Evolutionary conservation across 768 basidiomycete species (phyloP).

Genomic region (Leccinum obscurum): DNA sequence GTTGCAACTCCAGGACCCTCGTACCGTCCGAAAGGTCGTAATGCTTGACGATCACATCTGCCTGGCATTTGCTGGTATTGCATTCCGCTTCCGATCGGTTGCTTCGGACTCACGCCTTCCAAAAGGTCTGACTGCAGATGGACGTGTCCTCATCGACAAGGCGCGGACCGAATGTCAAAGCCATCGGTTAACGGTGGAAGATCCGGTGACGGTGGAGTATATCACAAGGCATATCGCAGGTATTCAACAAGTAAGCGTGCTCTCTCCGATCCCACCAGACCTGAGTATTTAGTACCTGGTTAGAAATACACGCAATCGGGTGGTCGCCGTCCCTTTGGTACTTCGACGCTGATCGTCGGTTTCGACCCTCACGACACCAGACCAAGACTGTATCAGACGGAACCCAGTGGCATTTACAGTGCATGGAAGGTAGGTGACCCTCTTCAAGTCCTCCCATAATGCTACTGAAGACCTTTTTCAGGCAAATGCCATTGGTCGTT

Average conservation of each 20-base stretch:
- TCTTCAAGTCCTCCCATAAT: neutral
- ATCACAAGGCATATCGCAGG: constrained; percentile 98
- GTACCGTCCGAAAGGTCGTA: constrained; percentile 96
- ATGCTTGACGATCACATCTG: constrained; percentile 99
- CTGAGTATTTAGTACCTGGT: neutral
- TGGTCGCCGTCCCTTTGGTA: constrained; percentile 97
- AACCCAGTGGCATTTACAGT: constrained; percentile 96
- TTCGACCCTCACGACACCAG: constrained; percentile 91
- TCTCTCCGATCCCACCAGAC: neutral
- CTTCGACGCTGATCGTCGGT: constrained; percentile 94
- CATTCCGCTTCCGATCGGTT: neutral
- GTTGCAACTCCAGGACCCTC: constrained; percentile 95
- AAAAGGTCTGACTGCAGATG: constrained; percentile 93
- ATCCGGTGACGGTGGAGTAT: constrained; percentile 97
- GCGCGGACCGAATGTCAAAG: constrained; percentile 97
- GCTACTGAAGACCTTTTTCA: constrained; percentile 30
- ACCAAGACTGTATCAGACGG: constrained; percentile 93
- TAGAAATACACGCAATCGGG: constrained; percentile 98
- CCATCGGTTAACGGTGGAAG: constrained; percentile 95
- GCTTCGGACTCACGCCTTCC: constrained; percentile 11
- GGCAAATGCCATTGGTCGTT: constrained; percentile 98
- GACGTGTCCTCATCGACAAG: constrained; percentile 96
- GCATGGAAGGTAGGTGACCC: constrained; percentile 83
- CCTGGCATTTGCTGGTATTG: constrained; percentile 92
- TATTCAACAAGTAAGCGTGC: constrained; percentile 84